phyloP scores from a whole-genome alignment of 2,329 filamentous ascomycete species.

The Alternaria ventricosa region DNA sequence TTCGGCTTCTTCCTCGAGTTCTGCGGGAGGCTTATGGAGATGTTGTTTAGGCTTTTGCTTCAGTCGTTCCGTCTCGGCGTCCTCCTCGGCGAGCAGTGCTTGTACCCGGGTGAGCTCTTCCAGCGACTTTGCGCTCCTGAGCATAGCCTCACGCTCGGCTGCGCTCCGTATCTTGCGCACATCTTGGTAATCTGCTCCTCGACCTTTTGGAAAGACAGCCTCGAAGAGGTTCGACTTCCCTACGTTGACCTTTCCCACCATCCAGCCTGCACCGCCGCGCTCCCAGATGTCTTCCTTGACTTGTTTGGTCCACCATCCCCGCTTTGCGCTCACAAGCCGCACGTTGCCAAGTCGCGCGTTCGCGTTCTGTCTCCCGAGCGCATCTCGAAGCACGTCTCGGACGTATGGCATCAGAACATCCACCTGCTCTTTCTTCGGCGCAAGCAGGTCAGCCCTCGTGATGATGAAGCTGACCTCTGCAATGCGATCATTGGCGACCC shows the following conservation, averaged over 20 bases:
- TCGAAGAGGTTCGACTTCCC: conserved; percentile 94
- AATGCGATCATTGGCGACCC: conserved; percentile 66
- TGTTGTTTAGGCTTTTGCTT: conserved; percentile 26
- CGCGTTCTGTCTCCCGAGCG: conserved; percentile 70
- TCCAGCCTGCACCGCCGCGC: conserved; percentile 86
- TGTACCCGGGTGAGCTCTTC: conserved; percentile 36
- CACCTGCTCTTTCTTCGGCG: conserved; percentile 81
- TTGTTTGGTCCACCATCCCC: conserved; percentile 88
- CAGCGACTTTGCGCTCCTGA: conserved; percentile 32
- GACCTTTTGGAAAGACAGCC: conserved; percentile 79
- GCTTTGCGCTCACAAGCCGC: conserved; percentile 81
- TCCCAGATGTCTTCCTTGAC: conserved; percentile 86
- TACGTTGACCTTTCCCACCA: conserved; percentile 98
- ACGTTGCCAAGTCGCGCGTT: conserved; percentile 88
- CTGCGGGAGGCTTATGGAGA: conserved; percentile 26
- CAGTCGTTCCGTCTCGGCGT: conserved; percentile 34
- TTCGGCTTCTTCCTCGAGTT: conserved; percentile 25
- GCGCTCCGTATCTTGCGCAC: conserved; percentile 44
- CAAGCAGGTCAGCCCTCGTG: conserved; percentile 84
- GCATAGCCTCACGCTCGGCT: conserved; percentile 42
- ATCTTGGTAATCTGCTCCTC: conserved; percentile 46
- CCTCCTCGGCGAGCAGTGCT: conserved; percentile 41
- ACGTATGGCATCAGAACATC: conserved; percentile 87
- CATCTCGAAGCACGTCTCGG: conserved; percentile 75
- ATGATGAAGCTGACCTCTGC: conserved; percentile 90